These are phyloP conservation scores for Trichophyton rubrum DNA, from an alignment of 2,329 filamentous ascomycete species.

Conservation along the genomic window DNA sequence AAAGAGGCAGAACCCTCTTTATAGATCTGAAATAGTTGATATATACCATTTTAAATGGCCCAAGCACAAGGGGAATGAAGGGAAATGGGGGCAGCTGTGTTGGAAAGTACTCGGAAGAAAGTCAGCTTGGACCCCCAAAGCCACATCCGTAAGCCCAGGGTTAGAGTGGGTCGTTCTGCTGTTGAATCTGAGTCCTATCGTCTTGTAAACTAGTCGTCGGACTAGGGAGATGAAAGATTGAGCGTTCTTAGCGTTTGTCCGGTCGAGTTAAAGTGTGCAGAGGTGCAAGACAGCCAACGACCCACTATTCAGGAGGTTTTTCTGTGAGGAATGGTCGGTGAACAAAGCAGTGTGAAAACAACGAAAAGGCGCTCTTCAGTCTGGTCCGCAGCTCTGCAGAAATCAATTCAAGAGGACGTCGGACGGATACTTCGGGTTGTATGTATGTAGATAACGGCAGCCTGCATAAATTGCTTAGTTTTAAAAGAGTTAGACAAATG, in stretches of 20 bases:
- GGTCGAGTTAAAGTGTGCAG: not conserved
- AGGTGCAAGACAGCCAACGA: not conserved
- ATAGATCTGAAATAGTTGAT: not conserved
- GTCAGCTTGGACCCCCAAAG: not conserved
- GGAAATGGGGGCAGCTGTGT: not conserved
- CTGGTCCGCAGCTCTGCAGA: not conserved
- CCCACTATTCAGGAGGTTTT: not conserved
- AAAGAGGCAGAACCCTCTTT: not conserved
- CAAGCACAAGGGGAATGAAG: not conserved
- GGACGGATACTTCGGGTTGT: not conserved
- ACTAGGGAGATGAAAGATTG: not conserved
- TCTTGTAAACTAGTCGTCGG: not conserved
- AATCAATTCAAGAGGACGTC: not conserved
- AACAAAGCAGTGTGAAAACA: not conserved
- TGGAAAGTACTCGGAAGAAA: not conserved
- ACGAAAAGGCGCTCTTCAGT: not conserved
- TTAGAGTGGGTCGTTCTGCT: not conserved
- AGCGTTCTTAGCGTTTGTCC: not conserved
- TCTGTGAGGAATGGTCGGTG: conserved; percentile 1
- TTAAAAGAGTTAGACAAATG: not conserved
- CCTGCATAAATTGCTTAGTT: not conserved
- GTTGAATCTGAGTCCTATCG: not conserved
- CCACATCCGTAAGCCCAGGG: conserved; percentile 1
- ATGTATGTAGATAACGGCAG: not conserved
- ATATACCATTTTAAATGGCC: not conserved